Evolutionary conservation across 495 filamentous ascomycete genomes (phyloP).

Genomic region (Neurospora sp.): DNA sequence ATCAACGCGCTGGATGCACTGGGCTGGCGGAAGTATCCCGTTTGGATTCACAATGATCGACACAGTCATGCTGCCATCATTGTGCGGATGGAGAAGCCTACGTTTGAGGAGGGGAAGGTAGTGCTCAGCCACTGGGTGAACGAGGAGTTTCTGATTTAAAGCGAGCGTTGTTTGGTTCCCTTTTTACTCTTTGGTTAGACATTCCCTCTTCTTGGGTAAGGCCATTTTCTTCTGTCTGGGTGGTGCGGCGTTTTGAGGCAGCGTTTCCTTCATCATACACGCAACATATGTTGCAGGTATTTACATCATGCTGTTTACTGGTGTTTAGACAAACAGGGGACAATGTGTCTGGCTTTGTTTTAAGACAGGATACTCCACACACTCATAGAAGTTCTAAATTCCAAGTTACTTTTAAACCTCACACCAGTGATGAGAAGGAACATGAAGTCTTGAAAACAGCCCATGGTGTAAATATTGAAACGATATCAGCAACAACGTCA

Average conservation of each 20-base stretch:
- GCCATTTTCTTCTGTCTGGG: not conserved
- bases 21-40: conserved; percentile 70
- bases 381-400: not conserved
- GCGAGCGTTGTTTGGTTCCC: not conserved
- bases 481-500: not conserved
- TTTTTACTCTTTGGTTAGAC: not conserved
- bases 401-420: not conserved
- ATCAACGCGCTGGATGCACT: conserved; percentile 65
- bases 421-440: not conserved
- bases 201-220: not conserved
- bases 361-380: not conserved
- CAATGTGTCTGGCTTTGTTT: not conserved
- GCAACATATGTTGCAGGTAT: not conserved
- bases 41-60: conserved; percentile 70
- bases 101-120: conserved; percentile 63
- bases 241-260: not conserved
- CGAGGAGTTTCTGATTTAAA: conserved; percentile 48
- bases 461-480: not conserved
- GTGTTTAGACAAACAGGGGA: not conserved
- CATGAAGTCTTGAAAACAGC: not conserved
- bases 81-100: conserved; percentile 51
- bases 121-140: conserved; percentile 77
- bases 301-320: not conserved
- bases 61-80: conserved; percentile 91
- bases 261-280: not conserved